phyloP scores from a whole-genome alignment of 352 stramenopile species.

The Phytophthora hybrid region DNA sequence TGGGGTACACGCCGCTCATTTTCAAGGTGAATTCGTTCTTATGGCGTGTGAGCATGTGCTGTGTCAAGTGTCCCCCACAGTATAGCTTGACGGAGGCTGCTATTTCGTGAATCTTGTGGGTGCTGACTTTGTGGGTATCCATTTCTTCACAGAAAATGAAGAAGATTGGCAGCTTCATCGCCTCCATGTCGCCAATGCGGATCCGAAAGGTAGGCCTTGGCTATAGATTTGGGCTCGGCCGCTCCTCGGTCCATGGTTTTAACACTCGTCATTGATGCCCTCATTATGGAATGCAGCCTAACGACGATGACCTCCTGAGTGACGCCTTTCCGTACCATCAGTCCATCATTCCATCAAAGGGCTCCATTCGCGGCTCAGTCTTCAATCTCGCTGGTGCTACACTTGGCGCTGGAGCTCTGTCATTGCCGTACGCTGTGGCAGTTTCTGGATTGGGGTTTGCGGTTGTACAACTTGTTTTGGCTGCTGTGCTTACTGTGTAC shows the following conservation, averaged over 20 bases:
- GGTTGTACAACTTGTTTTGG: conserved; percentile 72
- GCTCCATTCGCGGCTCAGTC: conserved; percentile 84
- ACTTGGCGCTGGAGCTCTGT: conserved; percentile 79
- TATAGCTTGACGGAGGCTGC: conserved; percentile 9
- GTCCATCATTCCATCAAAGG: conserved; percentile 82
- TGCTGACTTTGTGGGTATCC: conserved; percentile 9
- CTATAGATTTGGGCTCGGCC: neutral
- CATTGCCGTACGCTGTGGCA: conserved; percentile 81
- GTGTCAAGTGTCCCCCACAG: neutral
- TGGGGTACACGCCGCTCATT: conserved; percentile 84
- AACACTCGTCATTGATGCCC: neutral
- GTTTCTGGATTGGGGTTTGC: conserved; percentile 84
- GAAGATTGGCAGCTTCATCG: conserved; percentile 76
- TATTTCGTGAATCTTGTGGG: neutral
- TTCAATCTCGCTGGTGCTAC: conserved; percentile 89
- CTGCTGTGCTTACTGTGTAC: conserved; percentile 80
- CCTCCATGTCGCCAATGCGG: conserved; percentile 75
- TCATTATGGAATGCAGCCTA: conserved; percentile 23
- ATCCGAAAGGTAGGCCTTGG: conserved; percentile 39
- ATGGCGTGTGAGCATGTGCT: conserved; percentile 13
- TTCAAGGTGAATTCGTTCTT: conserved; percentile 63
- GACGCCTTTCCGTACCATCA: conserved; percentile 81
- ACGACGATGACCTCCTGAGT: conserved; percentile 55
- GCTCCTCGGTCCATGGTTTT: neutral
- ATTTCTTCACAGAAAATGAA: conserved; percentile 61